A percentile compares a stretch with the other conserved stretches of the same genome.
Evolutionary conservation across 305 asterid species (phyloP).

Genomic region (Rubia peregrina): DNA sequence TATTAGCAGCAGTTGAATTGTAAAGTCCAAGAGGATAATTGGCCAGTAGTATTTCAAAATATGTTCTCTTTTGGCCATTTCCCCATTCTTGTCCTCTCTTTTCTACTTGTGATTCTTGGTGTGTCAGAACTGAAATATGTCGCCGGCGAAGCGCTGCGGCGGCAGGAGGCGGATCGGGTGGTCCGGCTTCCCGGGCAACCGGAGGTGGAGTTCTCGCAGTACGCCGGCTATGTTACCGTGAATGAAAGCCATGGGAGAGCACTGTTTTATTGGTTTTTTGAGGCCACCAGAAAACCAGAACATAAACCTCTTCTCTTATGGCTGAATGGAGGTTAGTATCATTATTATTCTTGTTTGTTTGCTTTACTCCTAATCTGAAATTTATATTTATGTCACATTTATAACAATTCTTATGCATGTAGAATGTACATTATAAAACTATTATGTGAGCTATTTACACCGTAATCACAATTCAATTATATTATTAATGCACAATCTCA

Average conservation of each 20-base stretch:
- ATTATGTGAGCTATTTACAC: too few relatives aligned
- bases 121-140: conserved; percentile 4
- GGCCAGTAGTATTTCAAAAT: neutral
- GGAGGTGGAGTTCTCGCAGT: conserved; percentile 54
- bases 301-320: conserved; percentile 60
- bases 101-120: conserved; percentile 13
- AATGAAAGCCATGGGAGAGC: conserved; percentile 72
- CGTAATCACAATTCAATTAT: too few relatives aligned
- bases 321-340: conserved; percentile 74
- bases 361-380: neutral
- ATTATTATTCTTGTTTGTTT: neutral
- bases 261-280: conserved; percentile 84
- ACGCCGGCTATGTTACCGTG: conserved; percentile 70
- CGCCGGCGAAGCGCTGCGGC: conserved; percentile 16
- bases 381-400: neutral
- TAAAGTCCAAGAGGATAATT: too few relatives aligned
- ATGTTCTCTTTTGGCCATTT: conserved; percentile 12
- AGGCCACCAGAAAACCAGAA: conserved; percentile 41
- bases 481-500: too few relatives aligned
- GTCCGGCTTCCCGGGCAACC: conserved; percentile 71
- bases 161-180: conserved; percentile 61
- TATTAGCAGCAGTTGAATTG: neutral
- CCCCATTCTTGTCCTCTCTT: conserved; percentile 11
- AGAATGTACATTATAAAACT: too few relatives aligned
- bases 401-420: too few relatives aligned